Evolutionary conservation across 257 asterid species (phyloP), one percentile per base, ranked within the genome.

Genomic region (Rauvolfia tetraphylla): DNA sequence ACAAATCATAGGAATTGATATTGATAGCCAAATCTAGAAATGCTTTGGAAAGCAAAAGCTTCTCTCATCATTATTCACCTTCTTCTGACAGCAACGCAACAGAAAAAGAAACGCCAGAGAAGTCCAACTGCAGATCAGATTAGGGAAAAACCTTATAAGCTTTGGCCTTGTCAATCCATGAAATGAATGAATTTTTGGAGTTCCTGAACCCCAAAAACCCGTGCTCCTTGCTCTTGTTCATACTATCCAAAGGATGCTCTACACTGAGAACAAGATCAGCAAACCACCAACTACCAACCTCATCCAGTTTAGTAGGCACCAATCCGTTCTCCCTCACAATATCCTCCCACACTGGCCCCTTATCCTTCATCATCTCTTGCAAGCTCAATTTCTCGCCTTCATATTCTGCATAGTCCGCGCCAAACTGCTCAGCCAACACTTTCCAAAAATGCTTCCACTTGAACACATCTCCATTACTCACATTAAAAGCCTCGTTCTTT

Each of bases 181-280:
- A 86, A 83, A 89, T 58, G 74, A 92, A 89, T 0, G 96, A 83
- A 8, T 86, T 90, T 84, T 89, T 90, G 14, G 98, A 86, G 85
- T 95, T 92, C 84, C 97, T 87, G 71, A 92, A 95, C n/a, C 98
- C 99, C 46, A 87, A 76, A 82, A 95, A 95, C 7, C 99, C 97
- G 23, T 90, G 93, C 79, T 92, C 97, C 88, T 95, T 95, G 81
- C 97, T 92, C 89, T 95, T 95, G 87, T 91, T 92, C 99, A 91
- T 91, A 10, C 88, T 83, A 75, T 88, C 94, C 88, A 95, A 72
- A 0, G n/a, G 1, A 48, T 84, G 51, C 42, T 46, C 82, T 4
- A 75, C 49, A 34, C 88, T 78, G 0, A 59, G 2, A 75, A 83
- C 0, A 27, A 5, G 14, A 89, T 95, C 99, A 71, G 29, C 78